phyloP scores from a whole-genome alignment of 2,329 filamentous ascomycete genomes.

The Alternaria triticimaculans region DNA sequence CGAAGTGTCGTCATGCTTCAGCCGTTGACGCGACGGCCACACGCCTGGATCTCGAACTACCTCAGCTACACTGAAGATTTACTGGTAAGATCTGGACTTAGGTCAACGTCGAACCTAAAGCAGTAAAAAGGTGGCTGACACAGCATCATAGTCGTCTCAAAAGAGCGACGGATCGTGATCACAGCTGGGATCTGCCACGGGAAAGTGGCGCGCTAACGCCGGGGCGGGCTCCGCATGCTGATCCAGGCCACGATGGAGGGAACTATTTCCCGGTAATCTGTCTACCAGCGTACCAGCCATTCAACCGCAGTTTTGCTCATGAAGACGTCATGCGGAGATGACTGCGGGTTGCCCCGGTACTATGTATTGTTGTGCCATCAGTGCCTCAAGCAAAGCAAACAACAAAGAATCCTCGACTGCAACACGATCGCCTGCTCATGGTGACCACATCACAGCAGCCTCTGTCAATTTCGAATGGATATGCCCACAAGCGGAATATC shows the following conservation, averaged over 20 bases:
- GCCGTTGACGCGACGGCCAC: not conserved
- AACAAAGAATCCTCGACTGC: not conserved
- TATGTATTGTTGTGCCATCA: not conserved
- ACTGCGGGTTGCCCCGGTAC: not conserved
- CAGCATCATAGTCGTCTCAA: not conserved
- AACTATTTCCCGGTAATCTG: not conserved
- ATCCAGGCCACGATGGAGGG: not conserved
- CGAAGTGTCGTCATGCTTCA: conserved; percentile 2
- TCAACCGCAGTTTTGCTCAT: not conserved
- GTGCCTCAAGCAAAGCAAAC: not conserved
- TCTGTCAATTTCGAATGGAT: not conserved
- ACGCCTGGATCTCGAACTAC: not conserved
- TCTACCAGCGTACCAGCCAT: not conserved
- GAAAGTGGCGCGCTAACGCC: not conserved
- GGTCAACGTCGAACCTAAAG: not conserved
- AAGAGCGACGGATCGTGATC: not conserved
- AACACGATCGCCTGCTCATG: not conserved
- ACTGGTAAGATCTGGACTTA: not conserved
- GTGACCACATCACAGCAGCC: not conserved
- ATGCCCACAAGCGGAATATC: not conserved
- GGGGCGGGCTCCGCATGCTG: not conserved
- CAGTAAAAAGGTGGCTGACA: not conserved
- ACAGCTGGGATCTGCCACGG: not conserved
- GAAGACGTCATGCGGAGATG: not conserved
- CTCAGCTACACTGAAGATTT: not conserved